phyloP scores from a whole-genome alignment of 371 early-diverging fungal genomes.

The Phascolomyces articulosus region DNA sequence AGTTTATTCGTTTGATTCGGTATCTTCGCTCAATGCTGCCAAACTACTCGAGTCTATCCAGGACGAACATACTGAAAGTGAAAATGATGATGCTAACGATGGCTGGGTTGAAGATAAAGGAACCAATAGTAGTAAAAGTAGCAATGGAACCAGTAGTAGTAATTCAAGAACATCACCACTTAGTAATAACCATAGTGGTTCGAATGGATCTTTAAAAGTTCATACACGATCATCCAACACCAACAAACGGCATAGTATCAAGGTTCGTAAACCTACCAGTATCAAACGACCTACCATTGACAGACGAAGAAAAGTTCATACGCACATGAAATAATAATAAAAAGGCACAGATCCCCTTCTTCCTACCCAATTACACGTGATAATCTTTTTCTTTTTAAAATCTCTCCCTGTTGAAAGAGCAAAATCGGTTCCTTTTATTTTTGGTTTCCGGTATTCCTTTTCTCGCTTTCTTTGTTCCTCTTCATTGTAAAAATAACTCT shows the following conservation, averaged over 20 bases:
- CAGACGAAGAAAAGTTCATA: constrained; percentile 3
- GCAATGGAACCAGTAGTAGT: too few relatives aligned
- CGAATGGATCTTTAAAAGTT: neutral
- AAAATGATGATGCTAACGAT: neutral
- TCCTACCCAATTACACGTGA: neutral
- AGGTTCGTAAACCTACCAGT: neutral
- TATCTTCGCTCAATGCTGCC: constrained; percentile 3
- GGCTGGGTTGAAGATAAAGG: constrained; percentile 7
- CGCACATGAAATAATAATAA: neutral
- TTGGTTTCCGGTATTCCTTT: neutral
- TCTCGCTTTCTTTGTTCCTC: neutral
- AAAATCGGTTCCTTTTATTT: neutral
- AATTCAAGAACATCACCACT: neutral
- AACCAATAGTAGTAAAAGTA: neutral
- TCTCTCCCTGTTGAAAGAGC: neutral
- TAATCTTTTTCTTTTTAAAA: neutral
- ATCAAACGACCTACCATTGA: neutral
- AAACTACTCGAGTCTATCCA: constrained; percentile 13
- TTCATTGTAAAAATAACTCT: neutral
- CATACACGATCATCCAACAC: neutral
- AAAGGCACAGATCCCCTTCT: neutral
- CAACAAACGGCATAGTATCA: neutral
- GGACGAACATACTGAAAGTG: neutral
- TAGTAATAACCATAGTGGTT: neutral
- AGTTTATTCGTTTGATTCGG: constrained; percentile 4